Base-by-base conservation (phyloP, 1,284 basidiomycete species). In the Microstroma glucosiphilum region DNA sequence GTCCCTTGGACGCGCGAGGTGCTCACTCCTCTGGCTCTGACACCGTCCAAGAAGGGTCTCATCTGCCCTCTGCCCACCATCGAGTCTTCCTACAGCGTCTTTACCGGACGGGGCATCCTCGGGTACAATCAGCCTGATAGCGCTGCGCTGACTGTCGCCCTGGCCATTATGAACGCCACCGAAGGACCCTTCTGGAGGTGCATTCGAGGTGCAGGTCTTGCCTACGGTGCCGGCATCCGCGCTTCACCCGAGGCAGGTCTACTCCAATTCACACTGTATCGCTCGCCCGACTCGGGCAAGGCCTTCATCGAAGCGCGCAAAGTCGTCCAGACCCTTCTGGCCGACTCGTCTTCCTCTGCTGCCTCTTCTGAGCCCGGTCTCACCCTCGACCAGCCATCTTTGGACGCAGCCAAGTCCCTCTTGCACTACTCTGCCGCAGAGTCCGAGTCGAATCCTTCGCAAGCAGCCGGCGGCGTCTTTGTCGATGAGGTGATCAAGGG, bases 61-160 rank as follows among this genome's bases (percentile, higher is more conserved):
- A 84, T 98, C 46, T 89, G 93, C 78, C 87, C 90, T 63, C 84
- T 98, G 69, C 88, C 92, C 0, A 91, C 92, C 3, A 96, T 97
- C 69, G 96, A 99, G 81, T 93, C 91, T 72, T 89, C 90, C 9
- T 98, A 88, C 80, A 88, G 87, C 15, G 86, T 84, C 26, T 89
- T 94, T 76, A 88, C 87, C 13, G 85, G 90, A 0, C 90, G 88
- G 75, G 88, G 89, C 25, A 72, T 78, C 15, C 41, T 66, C 30
- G 66, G 64, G 62, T 78, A 68, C 63, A 63, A 67, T 15, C 88
- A 96, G 78, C 86, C 88, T 0, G 91, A 96, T 68, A 88, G 88
- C 63, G 89, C 94, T 0, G 89, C 89, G 15, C 81, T 96, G 40
- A 85, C 87, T 40, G 85, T 98, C n/a, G 88, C 92, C 0, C 81